Percentiles rank a stretch among this genome's conserved stretches.
These are phyloP conservation scores for Peniophora sp. DNA, from an alignment of 1,284 basidiomycete genomes.

Conservation along the genomic window DNA sequence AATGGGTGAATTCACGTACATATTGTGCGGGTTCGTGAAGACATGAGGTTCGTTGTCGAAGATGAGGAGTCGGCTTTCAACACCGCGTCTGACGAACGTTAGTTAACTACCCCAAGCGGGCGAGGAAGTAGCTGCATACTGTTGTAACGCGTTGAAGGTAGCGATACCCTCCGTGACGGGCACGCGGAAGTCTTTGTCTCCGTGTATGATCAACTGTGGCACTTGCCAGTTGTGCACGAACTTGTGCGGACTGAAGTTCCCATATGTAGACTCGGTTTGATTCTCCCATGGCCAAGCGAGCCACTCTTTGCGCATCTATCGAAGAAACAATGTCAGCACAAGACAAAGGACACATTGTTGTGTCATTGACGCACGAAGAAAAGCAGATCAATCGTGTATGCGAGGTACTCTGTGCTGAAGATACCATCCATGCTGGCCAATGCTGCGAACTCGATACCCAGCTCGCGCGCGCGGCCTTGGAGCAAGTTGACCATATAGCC, in stretches of 20 bases:
- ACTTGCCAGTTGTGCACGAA: slow-evolving; percentile 79
- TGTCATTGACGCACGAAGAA: slow-evolving; percentile 57
- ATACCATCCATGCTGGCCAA: slow-evolving; percentile 82
- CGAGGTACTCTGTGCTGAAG: slow-evolving; percentile 63
- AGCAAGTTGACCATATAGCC: slow-evolving; percentile 76
- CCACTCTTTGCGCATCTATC: slow-evolving; percentile 77
- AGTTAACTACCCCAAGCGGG: slow-evolving; percentile 11
- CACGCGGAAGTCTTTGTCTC: slow-evolving; percentile 80
- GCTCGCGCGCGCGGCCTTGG: slow-evolving; percentile 31
- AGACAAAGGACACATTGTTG: slow-evolving; percentile 3
- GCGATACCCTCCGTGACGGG: slow-evolving; percentile 77
- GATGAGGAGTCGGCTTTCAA: slow-evolving; percentile 77
- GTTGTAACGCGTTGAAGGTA: slow-evolving; percentile 71
- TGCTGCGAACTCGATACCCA: slow-evolving; percentile 77
- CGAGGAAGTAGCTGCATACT: slow-evolving; percentile 39
- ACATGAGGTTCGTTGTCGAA: slow-evolving; percentile 93
- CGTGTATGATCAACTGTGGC: slow-evolving; percentile 77
- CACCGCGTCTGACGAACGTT: slow-evolving; percentile 43
- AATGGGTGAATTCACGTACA: slow-evolving; percentile 22
- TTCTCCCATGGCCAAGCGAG: slow-evolving; percentile 72
- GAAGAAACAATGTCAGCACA: neutral
- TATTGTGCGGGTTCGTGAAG: slow-evolving; percentile 50
- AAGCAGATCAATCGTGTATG: slow-evolving; percentile 76
- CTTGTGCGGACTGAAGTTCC: slow-evolving; percentile 68
- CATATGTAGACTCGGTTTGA: slow-evolving; percentile 43